Evolutionary conservation across 129 eudicot genomes (phyloP), one percentile per base, ranked within the genome.

Genomic region (Smallanthus sonchifolius): DNA sequence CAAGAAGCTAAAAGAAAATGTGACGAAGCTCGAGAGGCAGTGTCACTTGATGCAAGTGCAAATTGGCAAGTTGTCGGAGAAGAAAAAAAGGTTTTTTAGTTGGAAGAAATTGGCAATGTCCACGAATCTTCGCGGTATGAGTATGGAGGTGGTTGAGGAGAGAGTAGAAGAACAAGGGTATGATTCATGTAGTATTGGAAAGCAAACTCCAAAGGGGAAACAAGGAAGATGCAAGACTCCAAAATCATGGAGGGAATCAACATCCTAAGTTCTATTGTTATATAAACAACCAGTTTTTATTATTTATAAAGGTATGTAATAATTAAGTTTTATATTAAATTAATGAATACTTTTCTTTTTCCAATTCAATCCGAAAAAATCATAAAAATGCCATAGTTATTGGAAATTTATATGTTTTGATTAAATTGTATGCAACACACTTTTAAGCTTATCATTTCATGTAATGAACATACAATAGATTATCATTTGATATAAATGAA

Each of bases 21-120:
- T 93, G 19, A 75, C 83, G 0, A 90, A 75, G 80, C 92, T 93
- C 35, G 97, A 90, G 68, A 81, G 85, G 24, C 97, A 88, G 57
- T 87, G 95, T 48, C 74, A 69, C 70, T 14, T 17, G 72, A 80
- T 93, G 97, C 91, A 93, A 47, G 51, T 59, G 37, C 92, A 93
- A 36, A 83, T 93, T 6, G 98, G 87, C 11, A 88, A 73, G 62
- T 45, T 93, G 73, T 45, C 78, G 11, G 84, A 93, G 72, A 90
- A 88, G 78, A 90, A 88, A 72, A 79, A 52, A 51, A 81, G 89
- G 62, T 77, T 84, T 75, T 90, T 93, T 45, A 67, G 77, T 69
- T 93, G 97, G 97, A 86, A 69, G 78, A 90, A 83, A 80, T 37
- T 84, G 0, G 83, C 84, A 4, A 40, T 35, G 47, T 59, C 78